phyloP scores from a whole-genome alignment of 2,329 filamentous ascomycete genomes.

The Talaromyces atroroseus region DNA sequence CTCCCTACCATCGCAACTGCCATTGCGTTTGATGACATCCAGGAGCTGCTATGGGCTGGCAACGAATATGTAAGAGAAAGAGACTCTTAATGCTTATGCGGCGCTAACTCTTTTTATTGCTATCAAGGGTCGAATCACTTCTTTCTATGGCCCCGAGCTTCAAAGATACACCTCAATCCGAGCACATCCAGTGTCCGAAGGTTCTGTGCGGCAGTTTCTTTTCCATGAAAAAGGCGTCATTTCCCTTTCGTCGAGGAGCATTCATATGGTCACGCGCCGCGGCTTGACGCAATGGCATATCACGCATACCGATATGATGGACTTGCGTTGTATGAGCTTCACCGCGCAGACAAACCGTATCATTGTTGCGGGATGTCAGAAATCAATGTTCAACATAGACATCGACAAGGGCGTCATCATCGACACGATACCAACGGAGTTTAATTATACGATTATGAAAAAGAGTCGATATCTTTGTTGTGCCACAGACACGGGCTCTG shows the following conservation, averaged over 20 bases:
- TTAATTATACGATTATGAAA: slow-evolving; percentile 88
- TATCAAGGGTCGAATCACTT: slow-evolving; percentile 75
- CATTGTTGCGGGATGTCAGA: slow-evolving; percentile 79
- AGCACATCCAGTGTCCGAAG: slow-evolving; percentile 67
- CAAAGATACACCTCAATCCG: slow-evolving; percentile 87
- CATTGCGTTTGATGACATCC: slow-evolving; percentile 79
- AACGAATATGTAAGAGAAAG: slow-evolving; percentile 69
- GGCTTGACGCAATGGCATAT: slow-evolving; percentile 87
- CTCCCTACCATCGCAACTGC: slow-evolving; percentile 68
- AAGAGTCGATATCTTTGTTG: slow-evolving; percentile 84
- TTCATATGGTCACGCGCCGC: slow-evolving; percentile 82
- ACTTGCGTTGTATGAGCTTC: slow-evolving; percentile 92
- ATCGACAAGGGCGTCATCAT: slow-evolving; percentile 67
- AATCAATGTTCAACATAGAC: slow-evolving; percentile 73
- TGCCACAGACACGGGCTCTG: slow-evolving; percentile 72
- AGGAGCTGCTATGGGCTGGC: slow-evolving; percentile 89
- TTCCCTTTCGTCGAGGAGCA: slow-evolving; percentile 71
- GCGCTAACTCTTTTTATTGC: slow-evolving; percentile 12
- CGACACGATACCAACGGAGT: slow-evolving; percentile 65
- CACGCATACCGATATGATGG: slow-evolving; percentile 70
- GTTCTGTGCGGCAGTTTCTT: slow-evolving; percentile 77
- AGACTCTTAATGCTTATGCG: background rate
- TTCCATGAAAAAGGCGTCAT: slow-evolving; percentile 89
- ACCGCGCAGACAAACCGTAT: slow-evolving; percentile 82
- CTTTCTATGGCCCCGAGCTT: slow-evolving; percentile 80